Evolutionary conservation across 2,329 filamentous ascomycete species (phyloP), one percentile per base, ranked within the genome.

Genomic region (Exophiala sp.): DNA sequence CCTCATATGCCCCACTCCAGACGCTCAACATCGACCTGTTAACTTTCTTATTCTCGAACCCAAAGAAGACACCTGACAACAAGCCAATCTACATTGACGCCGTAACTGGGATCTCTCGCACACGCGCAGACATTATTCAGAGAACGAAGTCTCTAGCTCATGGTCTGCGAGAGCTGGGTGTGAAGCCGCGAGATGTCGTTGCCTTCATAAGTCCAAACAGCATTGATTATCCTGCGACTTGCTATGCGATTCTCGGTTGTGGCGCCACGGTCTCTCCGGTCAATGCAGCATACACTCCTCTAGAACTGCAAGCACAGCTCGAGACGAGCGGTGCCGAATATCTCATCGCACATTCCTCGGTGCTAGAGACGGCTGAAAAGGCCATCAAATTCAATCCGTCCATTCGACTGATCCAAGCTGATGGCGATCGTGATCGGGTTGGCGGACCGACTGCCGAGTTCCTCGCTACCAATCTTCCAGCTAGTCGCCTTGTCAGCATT

Each of bases 221-320:
- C 66, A 85, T 96, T 63, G 90, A 96, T 66, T 88, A 84, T 1
- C 83, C 88, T 1, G 74, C 84, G 2, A 68, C 88, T 39, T 88
- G 81, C 67, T 88, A 87, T 75, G 90, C 88, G 18, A 77, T 81
- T 10, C 80, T 85, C 59, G 95, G 88, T 84, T 86, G 88, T 1
- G 90, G 88, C 40, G 89, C 87, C 24, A 73, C 87, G 39, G 71
- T 88, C 7, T 88, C 85, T 13, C 88, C 90, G 0, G 88, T 88
- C 3, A 96, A 95, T 64, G 89, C 89, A 16, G 81, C 82, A 2
- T 95, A 95, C 68, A 94, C 86, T 0, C 78, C 79, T 7, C 81
- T 87, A 8, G 91, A 97, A 69, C 76, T 97, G 24, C 81, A 84
- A 5, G 89, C 86, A 62, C 90, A 96, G 70, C 77, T 97, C 53